Base-by-base conservation (phyloP, 225 moss, liverwort and hornwort species). In the Lunularia cruciata region DNA sequence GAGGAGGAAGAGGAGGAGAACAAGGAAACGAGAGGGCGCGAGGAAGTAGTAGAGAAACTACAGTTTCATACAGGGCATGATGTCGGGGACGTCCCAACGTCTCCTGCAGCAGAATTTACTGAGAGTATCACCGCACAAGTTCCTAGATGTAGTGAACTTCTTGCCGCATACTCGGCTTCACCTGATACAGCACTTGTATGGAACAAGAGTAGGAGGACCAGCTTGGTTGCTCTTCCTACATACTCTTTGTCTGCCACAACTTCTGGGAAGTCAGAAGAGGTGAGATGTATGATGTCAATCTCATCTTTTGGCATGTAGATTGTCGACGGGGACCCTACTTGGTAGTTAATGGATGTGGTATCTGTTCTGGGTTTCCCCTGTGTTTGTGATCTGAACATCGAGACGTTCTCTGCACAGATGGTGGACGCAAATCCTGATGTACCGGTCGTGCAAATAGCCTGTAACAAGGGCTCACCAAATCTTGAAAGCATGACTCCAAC, bases 291-390 rank as follows among this genome's bases (percentile, higher is more conserved):
- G 35, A 63, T 56, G 12, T 28, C 56, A 15, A 36, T 56, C 19
- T 42, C 53, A 19, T 62, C 68, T 58, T 57, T 49, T 4, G 47
- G 63, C 57, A 73, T 78, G 78, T 73, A 69, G 1, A 64, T 73
- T 34, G 47, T 69, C 28, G 78, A 69, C 20, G 63, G 19, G 0
- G 47, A 72, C 1, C 48, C 65, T 65, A 42, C 25, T 35, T 6
- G 42, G 36, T 52, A 23, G 11, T 23, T 57, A 51, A 28, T 14
- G 1, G 8, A 19, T 2, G 6, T 23, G 22, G 23, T 56, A 28
- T 35, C 31, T 54, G 19, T 27, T 5, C 8, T 11, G 18, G 47
- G 38, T 20, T 2, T 13, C 48, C 46, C 31, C 0, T n/a, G 56
- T 23, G 26, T 18, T 23, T 23, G 16, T 14, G 39, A 22, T 6